A percentile compares a stretch with the other conserved stretches of the same genome.
These are phyloP conservation scores for Aegilops bicornis DNA, from an alignment of 176 grass and related monocot species.

Conservation along the genomic window DNA sequence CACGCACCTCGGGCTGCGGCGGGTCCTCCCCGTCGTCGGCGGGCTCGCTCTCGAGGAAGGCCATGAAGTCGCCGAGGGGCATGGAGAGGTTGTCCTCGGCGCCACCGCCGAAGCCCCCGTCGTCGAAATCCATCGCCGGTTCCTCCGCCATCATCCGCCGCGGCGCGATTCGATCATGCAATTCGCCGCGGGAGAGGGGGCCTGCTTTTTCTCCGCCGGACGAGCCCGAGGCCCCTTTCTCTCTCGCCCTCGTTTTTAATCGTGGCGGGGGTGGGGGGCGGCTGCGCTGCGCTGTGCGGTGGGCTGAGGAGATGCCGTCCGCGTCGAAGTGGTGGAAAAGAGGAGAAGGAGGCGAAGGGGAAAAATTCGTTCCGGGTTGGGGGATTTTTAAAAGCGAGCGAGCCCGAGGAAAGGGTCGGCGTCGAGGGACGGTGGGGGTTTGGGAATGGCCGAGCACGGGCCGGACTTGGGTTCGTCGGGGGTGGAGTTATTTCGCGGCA, in stretches of 20 bases:
- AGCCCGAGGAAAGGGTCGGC: background rate
- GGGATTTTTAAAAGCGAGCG: slow-evolving; percentile 12
- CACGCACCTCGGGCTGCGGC: slow-evolving; percentile 31
- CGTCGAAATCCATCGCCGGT: slow-evolving; percentile 32
- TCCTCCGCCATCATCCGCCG: slow-evolving; percentile 56
- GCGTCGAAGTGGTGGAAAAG: slow-evolving; percentile 26
- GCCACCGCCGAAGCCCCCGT: background rate
- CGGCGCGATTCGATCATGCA: slow-evolving; percentile 46
- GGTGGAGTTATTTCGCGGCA: slow-evolving; percentile 10
- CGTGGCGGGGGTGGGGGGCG: slow-evolving; percentile 7
- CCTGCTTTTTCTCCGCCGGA: slow-evolving; percentile 24
- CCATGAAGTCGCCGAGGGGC: slow-evolving; percentile 48
- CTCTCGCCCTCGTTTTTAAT: background rate
- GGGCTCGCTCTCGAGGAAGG: slow-evolving; percentile 54
- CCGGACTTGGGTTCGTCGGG: background rate
- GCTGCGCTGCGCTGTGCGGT: background rate
- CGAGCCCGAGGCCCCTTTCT: background rate
- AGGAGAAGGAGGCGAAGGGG: slow-evolving; percentile 5
- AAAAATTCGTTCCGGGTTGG: background rate
- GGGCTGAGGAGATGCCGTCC: slow-evolving; percentile 21
- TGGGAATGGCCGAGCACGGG: background rate
- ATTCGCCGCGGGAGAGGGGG: background rate
- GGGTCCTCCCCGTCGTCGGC: background rate
- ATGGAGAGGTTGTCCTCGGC: slow-evolving; percentile 67
- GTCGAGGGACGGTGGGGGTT: background rate